Percentiles rank a stretch among this genome's conserved stretches.
These are phyloP conservation scores for Colletotrichum sp. DNA, from an alignment of 2,329 filamentous ascomycete genomes.

Conservation along the genomic window DNA sequence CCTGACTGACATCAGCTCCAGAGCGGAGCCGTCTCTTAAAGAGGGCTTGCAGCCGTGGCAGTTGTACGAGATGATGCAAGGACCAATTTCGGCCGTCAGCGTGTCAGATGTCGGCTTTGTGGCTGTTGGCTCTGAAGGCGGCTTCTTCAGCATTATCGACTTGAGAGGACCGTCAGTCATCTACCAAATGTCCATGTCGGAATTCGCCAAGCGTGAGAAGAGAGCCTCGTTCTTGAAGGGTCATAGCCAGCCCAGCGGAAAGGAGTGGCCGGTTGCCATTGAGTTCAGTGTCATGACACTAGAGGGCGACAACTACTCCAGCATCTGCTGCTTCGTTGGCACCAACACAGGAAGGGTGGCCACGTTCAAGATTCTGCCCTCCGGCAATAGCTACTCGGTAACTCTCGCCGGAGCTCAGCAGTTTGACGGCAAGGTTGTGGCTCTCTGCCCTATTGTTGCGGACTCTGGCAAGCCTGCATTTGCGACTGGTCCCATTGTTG, in stretches of 20 bases:
- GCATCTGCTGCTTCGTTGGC: conserved; percentile 89
- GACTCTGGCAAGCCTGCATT: conserved; percentile 77
- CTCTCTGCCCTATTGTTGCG: conserved; percentile 79
- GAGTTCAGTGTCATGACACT: conserved; percentile 94
- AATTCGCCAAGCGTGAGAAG: conserved; percentile 80
- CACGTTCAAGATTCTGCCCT: conserved; percentile 89
- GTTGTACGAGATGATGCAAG: conserved; percentile 83
- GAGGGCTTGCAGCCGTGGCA: conserved; percentile 83
- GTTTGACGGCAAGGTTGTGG: conserved; percentile 74
- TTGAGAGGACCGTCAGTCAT: conserved; percentile 87
- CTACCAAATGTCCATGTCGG: conserved; percentile 72
- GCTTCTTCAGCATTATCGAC: conserved; percentile 82
- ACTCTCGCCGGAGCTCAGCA: conserved; percentile 71
- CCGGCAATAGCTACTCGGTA: conserved; percentile 73
- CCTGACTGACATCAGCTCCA: conserved; percentile 75
- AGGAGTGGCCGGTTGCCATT: conserved; percentile 80
- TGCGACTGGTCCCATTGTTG: conserved; percentile 78
- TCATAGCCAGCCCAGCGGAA: conserved; percentile 50
- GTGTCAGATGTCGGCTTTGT: conserved; percentile 95
- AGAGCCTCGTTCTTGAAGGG: conserved; percentile 72
- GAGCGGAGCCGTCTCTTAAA: conserved; percentile 75
- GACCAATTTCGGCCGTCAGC: conserved; percentile 78
- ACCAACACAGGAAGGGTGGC: conserved; percentile 83
- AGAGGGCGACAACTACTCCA: conserved; percentile 94
- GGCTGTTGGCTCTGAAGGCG: conserved; percentile 83